phyloP scores from a whole-genome alignment of 106 monocot genomes.

The Allium cepa region DNA sequence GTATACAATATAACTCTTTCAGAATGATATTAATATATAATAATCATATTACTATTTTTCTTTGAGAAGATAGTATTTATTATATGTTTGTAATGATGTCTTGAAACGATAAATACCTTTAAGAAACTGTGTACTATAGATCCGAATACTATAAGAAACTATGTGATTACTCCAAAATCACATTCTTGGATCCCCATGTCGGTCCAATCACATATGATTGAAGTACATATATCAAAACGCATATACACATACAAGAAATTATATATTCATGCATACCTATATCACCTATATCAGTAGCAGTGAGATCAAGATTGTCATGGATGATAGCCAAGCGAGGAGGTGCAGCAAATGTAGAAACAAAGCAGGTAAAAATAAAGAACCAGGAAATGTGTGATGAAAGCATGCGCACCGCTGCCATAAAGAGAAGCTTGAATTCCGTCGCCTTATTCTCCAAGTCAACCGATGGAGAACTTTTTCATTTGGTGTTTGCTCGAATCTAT shows the following conservation, averaged over 20 bases:
- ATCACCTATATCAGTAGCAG: slow-evolving; percentile 42
- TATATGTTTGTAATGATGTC: no score
- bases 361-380: slow-evolving; percentile 49
- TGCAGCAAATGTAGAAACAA: slow-evolving; percentile 8
- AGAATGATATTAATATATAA: no score
- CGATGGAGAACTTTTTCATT: slow-evolving; percentile 3
- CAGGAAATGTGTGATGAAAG: slow-evolving; percentile 52
- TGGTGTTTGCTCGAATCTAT: no score
- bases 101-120: no score
- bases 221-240: slow-evolving; percentile 3
- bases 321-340: slow-evolving; percentile 56
- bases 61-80: no score
- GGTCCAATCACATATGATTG: background rate
- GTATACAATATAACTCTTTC: no score
- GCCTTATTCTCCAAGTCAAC: slow-evolving; percentile 37
- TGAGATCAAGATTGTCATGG: slow-evolving; percentile 76
- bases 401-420: slow-evolving; percentile 67
- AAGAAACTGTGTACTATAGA: no score
- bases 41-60: no score
- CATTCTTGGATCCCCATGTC: no score
- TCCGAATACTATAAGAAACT: no score
- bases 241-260: slow-evolving; percentile 25
- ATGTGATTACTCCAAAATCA: no score
- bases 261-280: slow-evolving; percentile 31
- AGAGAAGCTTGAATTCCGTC: slow-evolving; percentile 27